Conservation (phyloP, 2,329 filamentous ascomycete genomes). For the Penicillium sp. region DNA sequence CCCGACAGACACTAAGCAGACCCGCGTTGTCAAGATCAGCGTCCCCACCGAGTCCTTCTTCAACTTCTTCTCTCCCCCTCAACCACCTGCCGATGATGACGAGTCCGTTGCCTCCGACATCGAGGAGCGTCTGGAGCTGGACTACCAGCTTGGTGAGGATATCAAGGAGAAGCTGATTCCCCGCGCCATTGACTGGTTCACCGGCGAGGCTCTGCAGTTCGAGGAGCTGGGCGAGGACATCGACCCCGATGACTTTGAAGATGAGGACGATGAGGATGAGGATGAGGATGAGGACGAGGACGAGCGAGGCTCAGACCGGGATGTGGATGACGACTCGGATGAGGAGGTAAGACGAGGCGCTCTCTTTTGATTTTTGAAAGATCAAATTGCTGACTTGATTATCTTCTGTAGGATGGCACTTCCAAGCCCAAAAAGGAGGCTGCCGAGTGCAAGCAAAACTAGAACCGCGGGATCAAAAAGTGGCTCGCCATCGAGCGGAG, state of each 20-base stretch:
- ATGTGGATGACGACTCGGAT: constrained; percentile 65
- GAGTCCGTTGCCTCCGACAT: constrained; percentile 80
- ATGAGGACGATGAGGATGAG: constrained; percentile 92
- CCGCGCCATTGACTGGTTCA: constrained; percentile 99
- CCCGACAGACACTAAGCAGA: constrained; percentile 90
- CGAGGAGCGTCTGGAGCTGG: constrained; percentile 94
- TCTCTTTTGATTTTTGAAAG: not conserved
- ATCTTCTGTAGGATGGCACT: constrained; percentile 68
- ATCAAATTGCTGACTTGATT: not conserved
- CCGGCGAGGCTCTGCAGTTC: constrained; percentile 93
- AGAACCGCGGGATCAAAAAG: constrained; percentile 57
- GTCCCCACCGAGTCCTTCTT: constrained; percentile 98
- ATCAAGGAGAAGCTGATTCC: constrained; percentile 99
- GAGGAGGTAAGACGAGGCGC: constrained; percentile 46
- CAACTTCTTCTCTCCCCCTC: constrained; percentile 98
- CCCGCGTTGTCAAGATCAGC: constrained; percentile 97
- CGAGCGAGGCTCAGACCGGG: constrained; percentile 63
- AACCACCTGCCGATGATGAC: constrained; percentile 72
- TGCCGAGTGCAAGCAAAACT: constrained; percentile 96
- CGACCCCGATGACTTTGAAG: constrained; percentile 79
- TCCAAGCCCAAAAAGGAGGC: constrained; percentile 92
- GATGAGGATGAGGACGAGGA: constrained; percentile 82
- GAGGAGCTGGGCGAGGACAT: constrained; percentile 89
- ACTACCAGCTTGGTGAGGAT: constrained; percentile 95
- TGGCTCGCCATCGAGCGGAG: constrained; percentile 3